Base-by-base conservation (phyloP, 257 asterid genomes). In the Primulina eburnea region DNA sequence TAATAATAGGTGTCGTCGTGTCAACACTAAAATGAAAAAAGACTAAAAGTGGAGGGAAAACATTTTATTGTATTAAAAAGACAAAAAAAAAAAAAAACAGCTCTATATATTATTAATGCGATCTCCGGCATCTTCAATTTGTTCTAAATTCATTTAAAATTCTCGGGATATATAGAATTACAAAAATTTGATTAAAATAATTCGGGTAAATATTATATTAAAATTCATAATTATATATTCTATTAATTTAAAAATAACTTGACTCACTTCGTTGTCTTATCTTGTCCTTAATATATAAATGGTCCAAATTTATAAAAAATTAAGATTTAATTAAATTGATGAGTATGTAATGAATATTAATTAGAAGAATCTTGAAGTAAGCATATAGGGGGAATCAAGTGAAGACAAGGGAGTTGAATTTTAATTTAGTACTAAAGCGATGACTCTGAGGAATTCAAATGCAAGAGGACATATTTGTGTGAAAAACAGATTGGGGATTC, bases 301-400 rank as follows among this genome's bases (percentile, higher is more conserved):
- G 81, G 55, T 79, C 77, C 73, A 80, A 75, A 55, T 69, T 67
- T 38, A 43, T 43, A 43, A 70, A 71, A 65, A 79, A 38, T 68
- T 70, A 58, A 53, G 60, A 70, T 35, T 40, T 59, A 69, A 80
- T 73, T 67, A 53, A 52, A 18, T 30, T 4, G 67, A 73, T 72
- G 76, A 78, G 73, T 75, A 75, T 52, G 32, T 72, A 78, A 76
- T 63, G 73, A 74, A 82, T 70, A 76, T 17, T 50, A 16, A 50
- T 72, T 73, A 80, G 83, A 80, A 88, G 86, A 86, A 90, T 86
- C 84, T 65, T 72, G 76, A 76, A 71, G 75, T 66, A 75, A 71
- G 62, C 88, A 80, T 65, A 80, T 61, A 81, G 29, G 78, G 81
- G 73, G 83, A 89, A 82, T 59, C 76, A 67, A 55, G 83, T 83